A percentile compares a stretch with the other conserved stretches of the same genome.
phyloP scores from a whole-genome alignment of 1,284 basidiomycete species.

The Leccinum pachyderme region DNA sequence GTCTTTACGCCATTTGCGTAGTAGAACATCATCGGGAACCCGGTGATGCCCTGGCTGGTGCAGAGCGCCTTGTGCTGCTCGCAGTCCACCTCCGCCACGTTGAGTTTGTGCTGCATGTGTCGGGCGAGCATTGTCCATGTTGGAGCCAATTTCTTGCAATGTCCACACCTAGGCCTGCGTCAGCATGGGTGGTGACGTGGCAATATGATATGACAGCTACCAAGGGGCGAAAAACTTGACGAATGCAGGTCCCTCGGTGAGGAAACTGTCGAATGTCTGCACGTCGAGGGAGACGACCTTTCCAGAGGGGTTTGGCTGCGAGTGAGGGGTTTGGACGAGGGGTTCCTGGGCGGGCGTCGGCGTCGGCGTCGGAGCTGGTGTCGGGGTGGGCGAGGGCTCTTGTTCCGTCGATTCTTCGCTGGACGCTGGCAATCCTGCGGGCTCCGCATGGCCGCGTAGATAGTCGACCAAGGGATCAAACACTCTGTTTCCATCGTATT shows the following conservation, averaged over 20 bases:
- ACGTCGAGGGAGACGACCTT: conserved; percentile 55
- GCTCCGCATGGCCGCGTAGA: conserved; percentile 40
- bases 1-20: conserved; percentile 52
- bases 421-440: neutral
- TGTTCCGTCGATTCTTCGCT: conserved; percentile 1
- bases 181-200: neutral
- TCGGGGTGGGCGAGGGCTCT: conserved; percentile 10
- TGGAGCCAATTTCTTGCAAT: conserved; percentile 89
- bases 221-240: conserved; percentile 93
- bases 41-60: conserved; percentile 58
- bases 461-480: conserved; percentile 51
- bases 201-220: conserved; percentile 34
- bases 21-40: conserved; percentile 81
- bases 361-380: conserved; percentile 13
- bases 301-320: conserved; percentile 58
- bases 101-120: conserved; percentile 65
- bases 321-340: conserved; percentile 16
- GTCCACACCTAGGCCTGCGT: conserved; percentile 61
- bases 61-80: conserved; percentile 72
- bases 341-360: conserved; percentile 9
- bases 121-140: conserved; percentile 73
- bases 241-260: conserved; percentile 67
- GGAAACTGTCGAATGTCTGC: conserved; percentile 48
- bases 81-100: conserved; percentile 84
- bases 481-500: conserved; percentile 55